Evolutionary conservation across 2,329 filamentous ascomycete genomes (phyloP).

Genomic region (Cadophora sp.): DNA sequence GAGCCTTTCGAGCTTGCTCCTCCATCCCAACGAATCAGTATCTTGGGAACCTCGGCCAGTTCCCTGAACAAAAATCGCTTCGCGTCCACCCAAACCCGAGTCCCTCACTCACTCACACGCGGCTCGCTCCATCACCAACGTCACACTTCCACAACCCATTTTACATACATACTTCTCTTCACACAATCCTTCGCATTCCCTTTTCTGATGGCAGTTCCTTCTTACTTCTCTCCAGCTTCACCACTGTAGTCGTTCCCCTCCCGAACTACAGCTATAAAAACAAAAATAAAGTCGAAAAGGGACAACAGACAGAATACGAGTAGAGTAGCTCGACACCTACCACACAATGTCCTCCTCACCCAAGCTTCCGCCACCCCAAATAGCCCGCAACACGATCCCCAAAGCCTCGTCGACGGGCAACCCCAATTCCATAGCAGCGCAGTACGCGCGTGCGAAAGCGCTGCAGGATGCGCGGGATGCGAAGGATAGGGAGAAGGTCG

Average conservation of each 20-base stretch:
- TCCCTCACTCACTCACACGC: background rate
- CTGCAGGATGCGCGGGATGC: conserved; percentile 40
- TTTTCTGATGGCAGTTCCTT: conserved; percentile 7
- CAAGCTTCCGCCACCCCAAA: conserved; percentile 1
- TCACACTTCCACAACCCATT: background rate
- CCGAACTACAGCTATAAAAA: background rate
- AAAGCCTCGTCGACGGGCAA: conserved; percentile 40
- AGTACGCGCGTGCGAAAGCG: conserved; percentile 44
- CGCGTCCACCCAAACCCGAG: conserved; percentile 18
- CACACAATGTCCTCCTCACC: conserved; percentile 11
- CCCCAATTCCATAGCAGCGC: conserved; percentile 42
- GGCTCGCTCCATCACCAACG: background rate
- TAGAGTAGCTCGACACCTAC: background rate
- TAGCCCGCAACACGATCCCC: conserved; percentile 32
- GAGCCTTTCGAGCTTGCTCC: background rate
- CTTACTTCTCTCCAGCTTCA: background rate
- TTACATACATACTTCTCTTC: background rate
- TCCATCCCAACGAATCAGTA: conserved; percentile 17
- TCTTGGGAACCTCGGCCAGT: conserved; percentile 19
- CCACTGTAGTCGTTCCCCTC: background rate
- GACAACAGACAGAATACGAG: background rate
- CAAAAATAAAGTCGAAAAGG: background rate
- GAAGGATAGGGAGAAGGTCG: conserved; percentile 30
- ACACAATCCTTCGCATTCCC: background rate
- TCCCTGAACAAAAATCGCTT: conserved; percentile 17